Evolutionary conservation across 1,139 yeast genomes (phyloP), one percentile per base, ranked within the genome.

Genomic region (Pichia sp.): DNA sequence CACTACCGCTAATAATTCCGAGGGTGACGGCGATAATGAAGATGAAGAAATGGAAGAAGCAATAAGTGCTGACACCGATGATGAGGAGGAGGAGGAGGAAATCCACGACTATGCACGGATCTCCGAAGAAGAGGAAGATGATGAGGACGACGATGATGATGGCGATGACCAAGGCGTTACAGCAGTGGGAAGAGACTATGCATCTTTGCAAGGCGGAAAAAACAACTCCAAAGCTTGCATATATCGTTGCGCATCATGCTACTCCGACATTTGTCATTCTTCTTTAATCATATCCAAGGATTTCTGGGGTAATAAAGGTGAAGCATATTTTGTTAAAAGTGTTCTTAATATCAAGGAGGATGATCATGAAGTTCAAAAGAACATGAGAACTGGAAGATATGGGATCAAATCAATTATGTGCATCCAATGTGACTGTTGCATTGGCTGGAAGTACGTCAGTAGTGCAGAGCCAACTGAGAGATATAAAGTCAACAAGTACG

Each of bases 371-470:
- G 50, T 50, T 19, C 54, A 53, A 28, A 62, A 74, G 37, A 49
- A 52, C 34, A 83, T 85, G 91, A 63, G 64, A 37, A 83, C 95
- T 0, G 96, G 95, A 2, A 57, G 58, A 21, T 86, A 82, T 54
- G 62, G 69, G 12, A 81, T 83, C 20, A 73, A 74, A 47, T 74
- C 74, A 44, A 72, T 84, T 24, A 58, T 58, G 35, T 85, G 96
- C 57, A 72, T 69, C 42, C 84, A 77, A 50, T 85, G 95, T 55
- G 58, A 62, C 34, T 53, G 59, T 5, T 65, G 66, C 32, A 60
- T 85, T 24, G 96, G 95, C 9, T 85, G 96, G 96, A 72, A 69
- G 47, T 86, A 86, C 56, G 66, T 79, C 42, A 72, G 69, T 49
- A 72, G 91, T 11, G 74, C 64, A 43, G 63, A 65, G 30, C 59